These are phyloP conservation scores for Mycena indigotica DNA, from an alignment of 768 basidiomycete species.

Conservation along the genomic window DNA sequence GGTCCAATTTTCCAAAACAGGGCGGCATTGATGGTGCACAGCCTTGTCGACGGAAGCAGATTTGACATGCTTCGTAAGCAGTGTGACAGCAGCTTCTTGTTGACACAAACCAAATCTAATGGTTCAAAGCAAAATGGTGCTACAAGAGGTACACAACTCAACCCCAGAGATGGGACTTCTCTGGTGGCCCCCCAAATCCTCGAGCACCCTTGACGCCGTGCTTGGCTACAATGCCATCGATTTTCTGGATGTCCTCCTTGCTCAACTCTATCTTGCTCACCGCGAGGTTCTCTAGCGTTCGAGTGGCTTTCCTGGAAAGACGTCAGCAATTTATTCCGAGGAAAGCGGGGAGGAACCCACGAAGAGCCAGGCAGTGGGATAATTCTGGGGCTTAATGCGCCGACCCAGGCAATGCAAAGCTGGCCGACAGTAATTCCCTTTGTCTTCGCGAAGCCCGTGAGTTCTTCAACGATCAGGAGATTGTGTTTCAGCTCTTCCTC, in stretches of 20 bases:
- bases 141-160: too few relatives aligned
- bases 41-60: too few relatives aligned
- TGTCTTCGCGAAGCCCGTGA: conserved; percentile 42
- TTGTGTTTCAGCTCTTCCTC: conserved; percentile 49
- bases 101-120: too few relatives aligned
- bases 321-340: not conserved
- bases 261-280: conserved; percentile 46
- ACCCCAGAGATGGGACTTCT: conserved; percentile 17
- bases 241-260: conserved; percentile 40
- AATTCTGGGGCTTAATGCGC: conserved; percentile 40
- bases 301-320: conserved; percentile 20
- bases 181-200: not conserved
- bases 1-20: conserved; percentile 12
- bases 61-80: too few relatives aligned
- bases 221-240: conserved; percentile 38
- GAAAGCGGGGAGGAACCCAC: conserved; percentile 27
- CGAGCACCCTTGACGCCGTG: conserved; percentile 19
- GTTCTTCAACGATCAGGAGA: conserved; percentile 43
- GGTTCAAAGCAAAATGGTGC: too few relatives aligned
- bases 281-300: conserved; percentile 49
- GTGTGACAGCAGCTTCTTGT: too few relatives aligned
- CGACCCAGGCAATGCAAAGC: conserved; percentile 48
- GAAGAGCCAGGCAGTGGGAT: conserved; percentile 56
- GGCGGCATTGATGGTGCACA: too few relatives aligned
- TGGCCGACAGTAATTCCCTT: conserved; percentile 47